Evolutionary conservation across 2,329 filamentous ascomycete genomes (phyloP), one percentile per base, ranked within the genome.

Genomic region (Boeremia exigua): DNA sequence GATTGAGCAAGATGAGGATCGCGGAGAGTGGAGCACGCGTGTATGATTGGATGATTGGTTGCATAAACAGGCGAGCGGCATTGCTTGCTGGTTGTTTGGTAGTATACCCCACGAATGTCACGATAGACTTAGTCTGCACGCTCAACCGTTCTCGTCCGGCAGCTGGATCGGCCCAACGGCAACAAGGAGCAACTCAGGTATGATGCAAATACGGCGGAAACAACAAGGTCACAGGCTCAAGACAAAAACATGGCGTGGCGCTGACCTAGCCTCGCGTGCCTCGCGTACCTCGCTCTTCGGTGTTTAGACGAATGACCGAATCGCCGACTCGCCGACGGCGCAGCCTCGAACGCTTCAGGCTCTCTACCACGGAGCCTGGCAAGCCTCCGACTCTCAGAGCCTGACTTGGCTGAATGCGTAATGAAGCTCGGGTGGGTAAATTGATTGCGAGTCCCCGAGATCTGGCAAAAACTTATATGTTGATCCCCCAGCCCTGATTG

Each of bases 71-170:
- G 37, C 37, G 39, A 33, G 25, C 25, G 33, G 11, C 48, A 43
- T 38, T 10, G 28, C 40, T 23, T 43, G 40, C 37, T 53, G 51
- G 37, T 42, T 47, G 42, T 30, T 51, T 63, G 60, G 60, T 63
- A 66, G 46, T 63, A 67, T 67, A 67, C 62, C 63, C 65, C 49
- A 46, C n/a, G 27, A 56, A 52, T 60, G 51, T 49, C 50, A 50
- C 34, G 38, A 46, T 47, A 49, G 39, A 54, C 17, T 48, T 37
- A 51, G 42, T 30, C 19, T 25, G 12, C 27, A 8, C 15, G n/a
- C 14, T 23, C 8, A 19, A 29, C 17, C 10, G 15, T 6, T 14
- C 40, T 4, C 15, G 14, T 15, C 19, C 4, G 19, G 25, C 36
- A 38, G 5, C 12, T 25, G 15, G 14, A 7, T 9, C 6, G 7